A percentile compares a stretch with the other conserved stretches of the same genome.
Conservation (phyloP, 129 eudicot species). For the Artemisia tridentata region DNA sequence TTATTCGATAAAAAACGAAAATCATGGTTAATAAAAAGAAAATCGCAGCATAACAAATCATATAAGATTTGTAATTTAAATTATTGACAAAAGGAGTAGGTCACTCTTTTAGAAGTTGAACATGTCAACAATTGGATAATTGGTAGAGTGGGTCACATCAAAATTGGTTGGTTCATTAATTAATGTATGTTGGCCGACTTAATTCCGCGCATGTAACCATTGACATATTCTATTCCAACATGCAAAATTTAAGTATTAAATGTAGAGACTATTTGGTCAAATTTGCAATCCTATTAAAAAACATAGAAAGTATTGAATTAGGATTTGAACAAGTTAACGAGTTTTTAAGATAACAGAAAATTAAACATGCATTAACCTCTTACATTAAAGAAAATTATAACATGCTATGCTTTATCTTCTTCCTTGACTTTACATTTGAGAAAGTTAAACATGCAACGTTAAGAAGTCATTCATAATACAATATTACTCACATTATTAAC, state of each 20-base stretch:
- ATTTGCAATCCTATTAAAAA: background rate
- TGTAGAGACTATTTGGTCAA: slow-evolving; percentile 9
- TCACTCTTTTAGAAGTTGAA: slow-evolving; percentile 15
- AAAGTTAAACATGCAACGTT: background rate
- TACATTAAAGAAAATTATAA: background rate
- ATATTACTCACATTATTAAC: background rate
- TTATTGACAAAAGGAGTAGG: background rate
- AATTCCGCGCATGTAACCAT: background rate
- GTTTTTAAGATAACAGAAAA: no score
- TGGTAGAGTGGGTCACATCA: slow-evolving; percentile 1
- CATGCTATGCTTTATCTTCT: background rate
- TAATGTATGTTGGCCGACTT: background rate
- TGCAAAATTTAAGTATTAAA: background rate
- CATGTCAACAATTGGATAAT: slow-evolving; percentile 15
- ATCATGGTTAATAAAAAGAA: no score
- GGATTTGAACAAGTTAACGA: slow-evolving; percentile 11
- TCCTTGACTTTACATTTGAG: background rate
- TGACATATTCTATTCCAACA: slow-evolving; percentile 22
- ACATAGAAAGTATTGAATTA: background rate
- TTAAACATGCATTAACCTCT: background rate
- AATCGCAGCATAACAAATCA: no score
- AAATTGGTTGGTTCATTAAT: slow-evolving; percentile 10
- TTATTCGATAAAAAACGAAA: no score
- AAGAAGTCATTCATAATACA: background rate
- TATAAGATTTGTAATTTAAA: no score